These are phyloP conservation scores for Yamadazyma mexicana DNA, from an alignment of 1,139 yeast species.

Conservation along the genomic window DNA sequence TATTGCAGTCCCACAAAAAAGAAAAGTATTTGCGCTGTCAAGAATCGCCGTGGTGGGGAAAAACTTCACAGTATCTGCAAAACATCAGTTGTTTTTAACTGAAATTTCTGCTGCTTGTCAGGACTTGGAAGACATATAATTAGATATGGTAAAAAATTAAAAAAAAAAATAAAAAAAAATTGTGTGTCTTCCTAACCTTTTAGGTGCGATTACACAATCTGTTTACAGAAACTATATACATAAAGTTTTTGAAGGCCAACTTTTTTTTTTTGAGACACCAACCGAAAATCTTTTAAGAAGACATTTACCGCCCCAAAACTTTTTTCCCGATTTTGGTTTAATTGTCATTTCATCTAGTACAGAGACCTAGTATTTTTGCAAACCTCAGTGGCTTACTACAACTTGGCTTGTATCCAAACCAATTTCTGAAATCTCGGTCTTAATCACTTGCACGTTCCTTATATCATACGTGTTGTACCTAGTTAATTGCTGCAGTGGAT, in stretches of 20 bases:
- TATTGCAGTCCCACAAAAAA: too few species aligned
- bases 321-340: not conserved
- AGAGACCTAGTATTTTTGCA: not conserved
- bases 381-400: not conserved
- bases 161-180: too few species aligned
- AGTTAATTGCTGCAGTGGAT: too few species aligned
- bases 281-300: slow-evolving; percentile 1
- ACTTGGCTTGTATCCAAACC: not conserved
- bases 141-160: too few species aligned
- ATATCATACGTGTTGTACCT: too few species aligned
- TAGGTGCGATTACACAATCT: not conserved
- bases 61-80: too few species aligned
- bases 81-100: too few species aligned
- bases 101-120: too few species aligned
- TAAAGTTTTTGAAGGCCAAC: not conserved
- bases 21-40: too few species aligned
- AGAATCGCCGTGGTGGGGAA: too few species aligned
- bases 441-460: not conserved
- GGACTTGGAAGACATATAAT: too few species aligned
- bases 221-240: not conserved
- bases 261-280: not conserved
- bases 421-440: not conserved
- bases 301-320: not conserved
- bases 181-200: too few species aligned
- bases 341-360: not conserved